Evolutionary conservation across 2,329 filamentous ascomycete species (phyloP).

Genomic region (Pyricularia sp.): DNA sequence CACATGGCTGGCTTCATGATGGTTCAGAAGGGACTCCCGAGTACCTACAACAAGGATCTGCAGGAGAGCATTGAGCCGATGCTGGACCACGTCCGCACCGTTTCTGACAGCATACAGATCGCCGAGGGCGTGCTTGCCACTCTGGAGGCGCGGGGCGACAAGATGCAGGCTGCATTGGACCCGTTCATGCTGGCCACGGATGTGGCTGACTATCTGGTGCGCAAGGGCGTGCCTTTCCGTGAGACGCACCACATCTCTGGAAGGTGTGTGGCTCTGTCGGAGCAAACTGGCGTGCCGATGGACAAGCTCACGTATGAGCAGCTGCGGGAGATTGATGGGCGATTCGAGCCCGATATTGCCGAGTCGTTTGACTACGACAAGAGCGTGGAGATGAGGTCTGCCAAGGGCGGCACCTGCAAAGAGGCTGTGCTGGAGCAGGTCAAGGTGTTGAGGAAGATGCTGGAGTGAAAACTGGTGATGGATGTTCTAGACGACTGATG

Average conservation of each 20-base stretch:
- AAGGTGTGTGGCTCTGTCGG: conserved; percentile 62
- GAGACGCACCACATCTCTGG: conserved; percentile 79
- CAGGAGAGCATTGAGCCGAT: conserved; percentile 83
- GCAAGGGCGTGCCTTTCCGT: conserved; percentile 68
- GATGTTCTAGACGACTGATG: neutral
- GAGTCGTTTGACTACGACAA: conserved; percentile 71
- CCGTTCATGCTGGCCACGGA: conserved; percentile 77
- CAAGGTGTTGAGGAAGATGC: conserved; percentile 11
- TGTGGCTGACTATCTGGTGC: conserved; percentile 57
- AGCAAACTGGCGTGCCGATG: conserved; percentile 59
- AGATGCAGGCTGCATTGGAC: conserved; percentile 70
- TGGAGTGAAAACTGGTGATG: conserved; percentile 4
- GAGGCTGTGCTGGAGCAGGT: conserved; percentile 20
- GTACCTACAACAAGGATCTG: conserved; percentile 86
- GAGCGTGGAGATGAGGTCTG: conserved; percentile 69
- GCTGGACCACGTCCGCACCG: conserved; percentile 74
- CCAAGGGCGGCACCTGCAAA: conserved; percentile 71
- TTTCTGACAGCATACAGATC: conserved; percentile 73
- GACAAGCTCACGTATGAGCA: conserved; percentile 59
- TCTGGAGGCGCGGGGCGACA: conserved; percentile 57
- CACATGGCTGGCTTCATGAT: conserved; percentile 75
- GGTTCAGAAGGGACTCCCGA: conserved; percentile 62
- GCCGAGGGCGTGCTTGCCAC: conserved; percentile 73
- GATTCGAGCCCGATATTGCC: conserved; percentile 64
- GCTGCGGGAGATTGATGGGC: conserved; percentile 55